These are phyloP conservation scores for Mollisia scopiformis DNA, from an alignment of 2,329 filamentous ascomycete genomes.

Conservation along the genomic window DNA sequence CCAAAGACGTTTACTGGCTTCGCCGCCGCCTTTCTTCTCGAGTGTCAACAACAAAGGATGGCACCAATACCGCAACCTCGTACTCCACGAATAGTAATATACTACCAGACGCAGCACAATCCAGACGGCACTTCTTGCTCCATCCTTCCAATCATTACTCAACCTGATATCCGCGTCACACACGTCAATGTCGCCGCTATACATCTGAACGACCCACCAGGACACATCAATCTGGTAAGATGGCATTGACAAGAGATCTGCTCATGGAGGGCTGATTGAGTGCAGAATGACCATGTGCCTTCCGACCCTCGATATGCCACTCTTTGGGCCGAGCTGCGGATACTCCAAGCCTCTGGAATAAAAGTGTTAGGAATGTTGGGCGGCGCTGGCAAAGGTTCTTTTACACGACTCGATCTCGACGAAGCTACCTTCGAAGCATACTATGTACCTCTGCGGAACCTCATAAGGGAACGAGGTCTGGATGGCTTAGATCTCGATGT, in stretches of 20 bases:
- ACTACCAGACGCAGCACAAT: slow-evolving; percentile 67
- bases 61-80: slow-evolving; percentile 31
- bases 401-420: slow-evolving; percentile 58
- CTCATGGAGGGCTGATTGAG: slow-evolving; percentile 55
- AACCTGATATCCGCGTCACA: slow-evolving; percentile 64
- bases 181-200: slow-evolving; percentile 88
- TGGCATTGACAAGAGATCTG: slow-evolving; percentile 68
- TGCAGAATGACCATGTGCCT: slow-evolving; percentile 77
- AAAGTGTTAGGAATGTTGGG: slow-evolving; percentile 87
- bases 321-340: slow-evolving; percentile 77
- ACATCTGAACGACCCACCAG: slow-evolving; percentile 73
- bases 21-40: too few species aligned
- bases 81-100: slow-evolving; percentile 50
- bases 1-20: too few species aligned
- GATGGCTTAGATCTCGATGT: slow-evolving; percentile 80
- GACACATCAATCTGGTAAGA: slow-evolving; percentile 42
- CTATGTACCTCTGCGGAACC: slow-evolving; percentile 68
- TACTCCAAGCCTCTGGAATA: slow-evolving; percentile 73
- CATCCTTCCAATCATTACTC: slow-evolving; percentile 52
- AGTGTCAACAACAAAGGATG: slow-evolving; percentile 21
- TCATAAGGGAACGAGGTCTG: slow-evolving; percentile 63
- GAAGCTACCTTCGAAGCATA: slow-evolving; percentile 69
- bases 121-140: slow-evolving; percentile 57
- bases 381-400: slow-evolving; percentile 80
- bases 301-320: slow-evolving; percentile 67